Evolutionary conservation across 2,329 filamentous ascomycete species (phyloP).

Genomic region (Ophiognomonia clavigignenti-juglandacearum): DNA sequence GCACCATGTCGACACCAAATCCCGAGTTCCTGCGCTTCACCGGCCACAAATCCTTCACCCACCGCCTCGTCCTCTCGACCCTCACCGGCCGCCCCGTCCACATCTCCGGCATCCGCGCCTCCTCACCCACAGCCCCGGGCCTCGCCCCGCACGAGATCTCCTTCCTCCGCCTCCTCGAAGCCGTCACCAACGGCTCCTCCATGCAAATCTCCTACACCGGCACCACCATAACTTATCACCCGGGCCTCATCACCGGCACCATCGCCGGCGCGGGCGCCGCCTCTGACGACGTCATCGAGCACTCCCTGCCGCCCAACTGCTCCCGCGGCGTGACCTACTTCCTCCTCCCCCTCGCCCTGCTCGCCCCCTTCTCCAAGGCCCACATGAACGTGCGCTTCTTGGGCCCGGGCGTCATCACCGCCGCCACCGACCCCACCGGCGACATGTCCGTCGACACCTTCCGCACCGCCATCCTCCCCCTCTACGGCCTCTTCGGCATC

Average conservation of each 20-base stretch:
- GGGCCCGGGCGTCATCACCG: slow-evolving; percentile 89
- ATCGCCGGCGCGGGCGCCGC: slow-evolving; percentile 69
- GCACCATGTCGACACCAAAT: slow-evolving; percentile 37
- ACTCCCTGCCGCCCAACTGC: slow-evolving; percentile 73
- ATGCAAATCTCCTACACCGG: slow-evolving; percentile 97
- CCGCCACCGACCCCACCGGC: slow-evolving; percentile 66
- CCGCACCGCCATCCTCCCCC: slow-evolving; percentile 83
- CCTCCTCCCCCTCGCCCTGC: slow-evolving; percentile 78
- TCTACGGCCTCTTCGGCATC: slow-evolving; percentile 89
- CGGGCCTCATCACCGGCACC: slow-evolving; percentile 85
- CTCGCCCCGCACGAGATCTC: slow-evolving; percentile 92
- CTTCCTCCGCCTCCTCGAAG: slow-evolving; percentile 88
- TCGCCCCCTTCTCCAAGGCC: slow-evolving; percentile 89
- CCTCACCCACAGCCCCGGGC: slow-evolving; percentile 80
- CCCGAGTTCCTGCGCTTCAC: slow-evolving; percentile 69
- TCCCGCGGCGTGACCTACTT: slow-evolving; percentile 86
- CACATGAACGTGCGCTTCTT: slow-evolving; percentile 87
- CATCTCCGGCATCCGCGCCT: slow-evolving; percentile 88
- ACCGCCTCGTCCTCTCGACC: slow-evolving; percentile 83
- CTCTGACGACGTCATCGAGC: slow-evolving; percentile 70
- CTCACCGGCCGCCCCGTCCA: slow-evolving; percentile 85
- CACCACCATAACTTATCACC: slow-evolving; percentile 86
- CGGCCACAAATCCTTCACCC: slow-evolving; percentile 74
- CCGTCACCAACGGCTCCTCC: slow-evolving; percentile 88
- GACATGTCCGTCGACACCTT: slow-evolving; percentile 93